Conservation (phyloP, 257 asterid species). For the Eucommia ulmoides region DNA sequence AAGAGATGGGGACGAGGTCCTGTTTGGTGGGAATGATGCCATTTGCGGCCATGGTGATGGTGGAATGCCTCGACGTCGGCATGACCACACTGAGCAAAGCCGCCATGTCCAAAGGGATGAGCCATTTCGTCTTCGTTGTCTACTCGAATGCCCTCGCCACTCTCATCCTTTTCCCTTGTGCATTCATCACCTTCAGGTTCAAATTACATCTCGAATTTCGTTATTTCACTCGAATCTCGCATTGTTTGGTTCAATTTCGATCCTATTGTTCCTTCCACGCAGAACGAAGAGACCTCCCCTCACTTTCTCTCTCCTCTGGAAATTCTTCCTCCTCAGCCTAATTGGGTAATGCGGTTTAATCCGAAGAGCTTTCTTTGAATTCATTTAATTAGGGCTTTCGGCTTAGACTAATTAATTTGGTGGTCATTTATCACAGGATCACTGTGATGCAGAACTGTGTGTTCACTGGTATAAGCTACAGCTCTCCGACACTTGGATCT, state of each 20-base stretch:
- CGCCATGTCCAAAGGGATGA: constrained; percentile 24
- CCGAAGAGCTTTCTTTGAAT: background rate
- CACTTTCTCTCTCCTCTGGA: constrained; percentile 5
- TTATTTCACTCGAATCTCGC: background rate
- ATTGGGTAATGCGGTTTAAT: constrained; percentile 19
- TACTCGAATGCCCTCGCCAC: constrained; percentile 25
- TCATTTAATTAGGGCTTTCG: too few species aligned
- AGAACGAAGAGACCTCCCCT: constrained; percentile 23
- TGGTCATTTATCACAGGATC: constrained; percentile 20
- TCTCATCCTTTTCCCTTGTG: constrained; percentile 17
- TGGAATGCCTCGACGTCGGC: constrained; percentile 19
- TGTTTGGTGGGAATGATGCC: constrained; percentile 3
- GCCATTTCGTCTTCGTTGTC: constrained; percentile 19
- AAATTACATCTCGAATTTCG: background rate
- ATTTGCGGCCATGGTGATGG: constrained; percentile 16
- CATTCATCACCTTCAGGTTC: constrained; percentile 22
- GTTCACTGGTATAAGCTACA: constrained; percentile 15
- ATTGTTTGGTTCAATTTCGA: background rate
- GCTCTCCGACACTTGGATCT: constrained; percentile 33
- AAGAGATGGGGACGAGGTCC: background rate
- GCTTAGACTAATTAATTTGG: too few species aligned
- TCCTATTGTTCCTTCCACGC: constrained; percentile 6
- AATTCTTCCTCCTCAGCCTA: constrained; percentile 20
- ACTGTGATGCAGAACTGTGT: constrained; percentile 16
- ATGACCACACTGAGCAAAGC: constrained; percentile 21